A percentile compares a stretch with the other conserved stretches of the same genome.
Evolutionary conservation across 73 alveolate species (phyloP).

Genomic region (Halteria grandinella): DNA sequence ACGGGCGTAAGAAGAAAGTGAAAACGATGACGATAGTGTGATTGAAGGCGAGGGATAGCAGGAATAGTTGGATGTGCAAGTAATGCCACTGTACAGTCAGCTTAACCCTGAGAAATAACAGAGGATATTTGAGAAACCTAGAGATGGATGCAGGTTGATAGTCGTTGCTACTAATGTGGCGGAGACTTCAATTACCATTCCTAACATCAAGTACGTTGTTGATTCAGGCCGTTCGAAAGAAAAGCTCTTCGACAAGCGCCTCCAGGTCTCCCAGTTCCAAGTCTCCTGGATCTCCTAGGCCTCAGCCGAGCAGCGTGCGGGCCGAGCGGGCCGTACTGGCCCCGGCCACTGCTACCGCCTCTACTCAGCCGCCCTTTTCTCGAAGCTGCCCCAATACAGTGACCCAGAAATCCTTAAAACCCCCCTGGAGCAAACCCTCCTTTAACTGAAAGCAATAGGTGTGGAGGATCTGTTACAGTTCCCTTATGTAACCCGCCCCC

Average conservation of each 20-base stretch:
- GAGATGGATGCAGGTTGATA: conserved; percentile 85
- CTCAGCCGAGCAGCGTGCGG: conserved; percentile 96
- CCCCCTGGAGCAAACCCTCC: conserved; percentile 88
- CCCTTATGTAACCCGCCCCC: conserved; percentile 95
- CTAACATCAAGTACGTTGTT: conserved; percentile 93
- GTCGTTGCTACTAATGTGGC: conserved; percentile 97
- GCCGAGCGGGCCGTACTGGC: conserved; percentile 99
- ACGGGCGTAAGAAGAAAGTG: conserved; percentile 50
- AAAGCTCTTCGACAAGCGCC: conserved; percentile 84
- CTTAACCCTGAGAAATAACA: conserved; percentile 85
- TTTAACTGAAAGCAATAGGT: conserved; percentile 93
- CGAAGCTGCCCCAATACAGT: conserved; percentile 84
- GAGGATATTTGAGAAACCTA: conserved; percentile 84
- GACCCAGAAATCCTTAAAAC: conserved; percentile 92
- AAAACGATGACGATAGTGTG: conserved; percentile 56
- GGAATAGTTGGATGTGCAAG: conserved; percentile 52
- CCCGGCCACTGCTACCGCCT: conserved; percentile 98
- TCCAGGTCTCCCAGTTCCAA: conserved; percentile 81
- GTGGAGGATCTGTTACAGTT: conserved; percentile 88
- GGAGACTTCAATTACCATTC: conserved; percentile 98
- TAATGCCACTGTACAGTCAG: conserved; percentile 82
- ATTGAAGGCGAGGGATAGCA: conserved; percentile 63
- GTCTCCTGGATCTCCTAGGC: conserved; percentile 95
- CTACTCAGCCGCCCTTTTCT: conserved; percentile 93
- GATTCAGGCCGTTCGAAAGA: conserved; percentile 96